Conservation (phyloP, 371 early-diverging fungal genomes). For the Haplosporangium sp. region DNA sequence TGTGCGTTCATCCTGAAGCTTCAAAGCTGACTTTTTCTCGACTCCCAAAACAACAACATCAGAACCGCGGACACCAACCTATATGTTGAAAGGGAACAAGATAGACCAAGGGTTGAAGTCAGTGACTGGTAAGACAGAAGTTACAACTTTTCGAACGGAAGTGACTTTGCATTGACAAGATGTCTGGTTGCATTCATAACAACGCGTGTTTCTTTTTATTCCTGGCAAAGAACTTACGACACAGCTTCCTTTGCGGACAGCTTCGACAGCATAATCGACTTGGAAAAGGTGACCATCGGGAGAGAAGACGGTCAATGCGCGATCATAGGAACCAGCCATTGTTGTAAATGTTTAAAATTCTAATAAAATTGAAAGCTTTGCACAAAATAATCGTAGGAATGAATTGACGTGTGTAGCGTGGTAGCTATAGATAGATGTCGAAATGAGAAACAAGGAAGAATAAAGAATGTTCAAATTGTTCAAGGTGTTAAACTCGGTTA, state of each 20-base stretch:
- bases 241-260: constrained; percentile 98
- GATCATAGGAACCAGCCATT: constrained; percentile 79
- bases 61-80: constrained; percentile 97
- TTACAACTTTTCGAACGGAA: too few species aligned
- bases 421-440: too few species aligned
- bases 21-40: constrained; percentile 96
- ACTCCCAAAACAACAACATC: constrained; percentile 95
- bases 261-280: constrained; percentile 99
- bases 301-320: constrained; percentile 98
- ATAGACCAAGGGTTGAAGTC: too few species aligned
- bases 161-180: too few species aligned
- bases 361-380: too few species aligned
- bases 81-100: constrained; percentile 14
- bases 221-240: constrained; percentile 74
- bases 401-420: too few species aligned
- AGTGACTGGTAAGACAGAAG: too few species aligned
- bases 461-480: too few species aligned
- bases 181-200: too few species aligned
- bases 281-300: constrained; percentile 99
- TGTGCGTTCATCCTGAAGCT: constrained; percentile 97
- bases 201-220: constrained; percentile 13
- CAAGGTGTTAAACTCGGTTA: neutral
- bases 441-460: too few species aligned
- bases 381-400: too few species aligned
- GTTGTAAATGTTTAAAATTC: constrained; percentile 1